Conservation (phyloP, 169 alveolate species). For the Plasmodium cynomolgi region DNA sequence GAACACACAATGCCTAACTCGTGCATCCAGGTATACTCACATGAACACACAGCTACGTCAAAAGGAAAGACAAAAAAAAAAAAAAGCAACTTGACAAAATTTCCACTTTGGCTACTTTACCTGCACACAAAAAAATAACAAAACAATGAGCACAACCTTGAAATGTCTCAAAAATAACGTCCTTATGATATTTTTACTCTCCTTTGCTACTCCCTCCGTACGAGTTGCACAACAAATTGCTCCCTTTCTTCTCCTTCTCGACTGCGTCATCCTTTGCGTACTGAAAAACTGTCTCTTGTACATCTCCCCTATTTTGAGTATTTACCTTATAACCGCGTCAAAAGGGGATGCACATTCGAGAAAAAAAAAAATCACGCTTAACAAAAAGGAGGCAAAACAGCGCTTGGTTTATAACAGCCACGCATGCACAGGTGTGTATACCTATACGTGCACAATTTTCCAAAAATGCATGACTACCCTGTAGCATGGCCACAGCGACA, state of each 20-base stretch:
- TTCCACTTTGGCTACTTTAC: not conserved
- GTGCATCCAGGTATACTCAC: not conserved
- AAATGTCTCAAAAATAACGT: not conserved
- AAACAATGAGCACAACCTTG: not conserved
- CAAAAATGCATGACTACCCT: not conserved
- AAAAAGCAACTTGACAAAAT: not conserved
- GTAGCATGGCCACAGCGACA: not conserved
- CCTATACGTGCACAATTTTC: not conserved
- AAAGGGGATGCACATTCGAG: not conserved
- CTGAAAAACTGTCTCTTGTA: not conserved
- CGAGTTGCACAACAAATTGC: not conserved
- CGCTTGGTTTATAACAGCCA: not conserved
- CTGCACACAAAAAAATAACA: not conserved
- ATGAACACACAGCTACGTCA: not conserved
- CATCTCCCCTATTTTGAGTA: not conserved
- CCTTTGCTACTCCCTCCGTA: not conserved
- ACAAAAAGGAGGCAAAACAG: not conserved
- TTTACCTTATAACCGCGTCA: not conserved
- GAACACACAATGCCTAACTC: not conserved
- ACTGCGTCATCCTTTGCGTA: not conserved
- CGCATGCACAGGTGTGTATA: not conserved
- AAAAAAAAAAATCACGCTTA: not conserved
- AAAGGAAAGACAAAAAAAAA: not conserved
- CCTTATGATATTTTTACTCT: not conserved
- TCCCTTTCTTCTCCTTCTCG: not conserved